Conservation (phyloP, 495 filamentous ascomycete species). For the Tuber magnatum region DNA sequence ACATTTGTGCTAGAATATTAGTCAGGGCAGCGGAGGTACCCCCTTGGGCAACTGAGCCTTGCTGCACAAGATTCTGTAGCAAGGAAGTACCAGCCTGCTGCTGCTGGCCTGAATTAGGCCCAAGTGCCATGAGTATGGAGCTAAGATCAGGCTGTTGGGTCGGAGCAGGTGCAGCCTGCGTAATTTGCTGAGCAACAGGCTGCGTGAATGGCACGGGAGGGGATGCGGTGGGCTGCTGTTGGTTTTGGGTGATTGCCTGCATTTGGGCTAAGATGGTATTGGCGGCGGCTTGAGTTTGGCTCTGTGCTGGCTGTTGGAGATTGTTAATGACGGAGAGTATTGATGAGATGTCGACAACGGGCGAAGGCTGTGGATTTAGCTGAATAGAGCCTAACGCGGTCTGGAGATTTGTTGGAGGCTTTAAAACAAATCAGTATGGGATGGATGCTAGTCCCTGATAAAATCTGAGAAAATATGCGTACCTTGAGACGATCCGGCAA, state of each 20-base stretch:
- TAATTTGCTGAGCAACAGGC: neutral
- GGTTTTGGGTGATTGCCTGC: conserved; percentile 30
- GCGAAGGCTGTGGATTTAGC: conserved; percentile 7
- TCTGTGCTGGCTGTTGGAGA: conserved; percentile 11
- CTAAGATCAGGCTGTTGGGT: conserved; percentile 29
- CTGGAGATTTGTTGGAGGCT: conserved; percentile 25
- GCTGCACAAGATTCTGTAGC: conserved; percentile 28
- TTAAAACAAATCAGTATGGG: conserved; percentile 9
- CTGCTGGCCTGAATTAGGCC: conserved; percentile 25
- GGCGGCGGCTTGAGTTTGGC: conserved; percentile 27
- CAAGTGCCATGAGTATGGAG: conserved; percentile 33
- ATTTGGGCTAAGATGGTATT: conserved; percentile 31
- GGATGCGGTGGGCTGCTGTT: conserved; percentile 26
- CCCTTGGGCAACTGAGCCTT: conserved; percentile 22
- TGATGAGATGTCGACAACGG: conserved; percentile 31
- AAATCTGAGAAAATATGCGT: conserved; percentile 9
- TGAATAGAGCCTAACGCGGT: conserved; percentile 12
- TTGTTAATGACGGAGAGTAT: conserved; percentile 30
- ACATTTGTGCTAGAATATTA: conserved; percentile 30
- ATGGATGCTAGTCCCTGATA: neutral
- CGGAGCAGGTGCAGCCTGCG: conserved; percentile 19
- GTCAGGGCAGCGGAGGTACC: conserved; percentile 21
- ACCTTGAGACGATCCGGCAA: conserved; percentile 37
- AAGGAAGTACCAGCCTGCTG: conserved; percentile 26
- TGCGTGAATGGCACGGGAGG: conserved; percentile 22